Evolutionary conservation across 2,329 filamentous ascomycete genomes (phyloP), one percentile per base, ranked within the genome.

Genomic region (Aspergillus viridinutans): DNA sequence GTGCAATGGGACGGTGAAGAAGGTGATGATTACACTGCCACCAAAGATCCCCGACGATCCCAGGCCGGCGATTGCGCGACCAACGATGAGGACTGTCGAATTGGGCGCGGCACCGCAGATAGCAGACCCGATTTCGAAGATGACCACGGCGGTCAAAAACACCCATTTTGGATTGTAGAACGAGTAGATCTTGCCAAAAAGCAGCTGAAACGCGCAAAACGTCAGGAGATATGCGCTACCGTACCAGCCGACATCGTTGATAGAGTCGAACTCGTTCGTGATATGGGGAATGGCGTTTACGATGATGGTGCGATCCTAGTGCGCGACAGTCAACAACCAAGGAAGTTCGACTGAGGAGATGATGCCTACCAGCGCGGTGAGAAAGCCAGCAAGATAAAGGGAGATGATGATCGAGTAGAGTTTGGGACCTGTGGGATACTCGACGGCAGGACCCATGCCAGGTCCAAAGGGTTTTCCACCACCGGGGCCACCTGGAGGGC

Each of bases 51-150:
- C 71, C 1, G 67, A 59, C 7, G 61, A 54, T 8, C 71, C 71
- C 21, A 72, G 50, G 0, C 71, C 71, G 21, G 69, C 71, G 49
- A 74, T 55, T 17, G 69, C 70, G 40, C 72, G 69, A 2, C 72
- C 72, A 17, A 73, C 52, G 23, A 74, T 73, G n/a, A 74, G 59
- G 7, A 63, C 63, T 1, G 52, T 58, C 1, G 71, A 74, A 32
- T 42, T 68, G 3, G 69, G 68, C 5, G 69, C 67, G 5, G 64
- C 62, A 17, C 63, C 69, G 38, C 68, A 74, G 14, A 74, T 49
- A 9, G 62, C 56, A 0, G 70, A 74, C 9, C 72, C 72, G n/a
- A 75, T 38, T 50, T 74, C 67, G 54, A 76, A 78, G 12, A 78
- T 59, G 2, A 64, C 49, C 4, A 77, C 55, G 0, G 67, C 66